Percentiles rank a stretch among this genome's conserved stretches.
phyloP scores from a whole-genome alignment of 495 filamentous ascomycete species.

The Peziza echinospora region DNA sequence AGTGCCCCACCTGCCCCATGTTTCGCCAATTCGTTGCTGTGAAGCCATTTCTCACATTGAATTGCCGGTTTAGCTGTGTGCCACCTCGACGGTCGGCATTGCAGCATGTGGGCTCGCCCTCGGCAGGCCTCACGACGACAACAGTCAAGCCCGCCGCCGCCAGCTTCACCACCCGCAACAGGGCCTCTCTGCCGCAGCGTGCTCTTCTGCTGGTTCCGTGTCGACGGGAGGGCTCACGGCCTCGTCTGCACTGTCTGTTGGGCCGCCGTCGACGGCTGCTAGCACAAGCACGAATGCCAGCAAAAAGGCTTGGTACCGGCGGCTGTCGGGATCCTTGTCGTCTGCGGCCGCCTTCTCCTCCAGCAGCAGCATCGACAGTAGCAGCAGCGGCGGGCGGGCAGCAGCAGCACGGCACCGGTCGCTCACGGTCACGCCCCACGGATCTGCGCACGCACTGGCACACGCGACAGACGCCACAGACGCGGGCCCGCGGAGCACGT shows the following conservation, averaged over 20 bases:
- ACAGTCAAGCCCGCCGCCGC: conserved; percentile 9
- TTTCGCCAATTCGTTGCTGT: conserved; percentile 1
- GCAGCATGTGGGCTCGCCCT: conserved; percentile 43
- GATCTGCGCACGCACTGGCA: conserved; percentile 10
- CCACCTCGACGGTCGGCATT: conserved; percentile 45
- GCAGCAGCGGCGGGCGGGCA: conserved; percentile 8
- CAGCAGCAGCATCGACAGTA: conserved; percentile 6
- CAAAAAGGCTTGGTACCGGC: conserved; percentile 10
- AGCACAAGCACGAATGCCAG: too few species aligned
- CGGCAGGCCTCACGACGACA: conserved; percentile 30
- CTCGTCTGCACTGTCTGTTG: background rate
- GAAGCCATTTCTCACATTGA: background rate
- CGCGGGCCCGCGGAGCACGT: too few species aligned
- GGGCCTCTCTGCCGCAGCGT: background rate
- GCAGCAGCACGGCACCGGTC: conserved; percentile 13
- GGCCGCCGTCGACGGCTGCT: background rate
- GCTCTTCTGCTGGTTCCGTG: background rate
- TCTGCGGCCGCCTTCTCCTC: conserved; percentile 12
- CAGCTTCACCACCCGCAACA: background rate
- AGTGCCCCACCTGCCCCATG: conserved; percentile 9
- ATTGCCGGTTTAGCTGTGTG: conserved; percentile 36
- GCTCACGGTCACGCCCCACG: conserved; percentile 8
- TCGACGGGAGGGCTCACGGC: background rate
- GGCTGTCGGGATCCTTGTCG: conserved; percentile 17
- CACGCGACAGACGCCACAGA: too few species aligned